These are phyloP conservation scores for Podospora bellae-mahoneyi DNA, from an alignment of 495 filamentous ascomycete genomes.

Conservation along the genomic window DNA sequence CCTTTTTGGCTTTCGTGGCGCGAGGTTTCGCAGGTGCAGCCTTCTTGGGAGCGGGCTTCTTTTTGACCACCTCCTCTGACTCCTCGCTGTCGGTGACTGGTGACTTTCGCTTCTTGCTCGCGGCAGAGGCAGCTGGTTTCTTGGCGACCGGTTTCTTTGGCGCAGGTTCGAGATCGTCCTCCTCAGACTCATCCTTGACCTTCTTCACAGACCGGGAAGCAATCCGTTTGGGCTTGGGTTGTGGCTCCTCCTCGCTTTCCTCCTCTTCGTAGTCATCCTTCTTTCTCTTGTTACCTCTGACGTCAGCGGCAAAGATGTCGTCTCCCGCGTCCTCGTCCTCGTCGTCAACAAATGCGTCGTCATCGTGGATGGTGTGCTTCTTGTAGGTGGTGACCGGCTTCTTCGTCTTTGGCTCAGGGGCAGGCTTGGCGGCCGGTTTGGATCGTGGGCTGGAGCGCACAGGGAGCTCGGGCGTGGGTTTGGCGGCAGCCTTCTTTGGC, in stretches of 20 bases:
- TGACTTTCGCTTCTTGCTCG: conserved; percentile 46
- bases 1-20: conserved; percentile 58
- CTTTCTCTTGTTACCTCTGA: conserved; percentile 56
- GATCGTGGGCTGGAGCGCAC: conserved; percentile 43
- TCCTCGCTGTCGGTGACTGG: conserved; percentile 45
- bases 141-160: conserved; percentile 39
- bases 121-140: conserved; percentile 28
- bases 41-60: conserved; percentile 48
- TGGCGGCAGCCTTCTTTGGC: conserved; percentile 31
- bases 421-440: conserved; percentile 31
- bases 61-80: conserved; percentile 43
- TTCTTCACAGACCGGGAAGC: conserved; percentile 41
- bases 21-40: conserved; percentile 53
- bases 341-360: conserved; percentile 55
- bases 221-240: conserved; percentile 47
- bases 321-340: conserved; percentile 60
- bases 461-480: conserved; percentile 29
- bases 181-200: conserved; percentile 43
- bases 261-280: conserved; percentile 67
- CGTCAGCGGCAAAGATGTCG: conserved; percentile 68
- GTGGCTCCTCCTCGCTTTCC: conserved; percentile 56
- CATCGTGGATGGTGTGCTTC: conserved; percentile 40
- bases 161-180: conserved; percentile 35
- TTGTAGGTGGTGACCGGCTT: conserved; percentile 31
- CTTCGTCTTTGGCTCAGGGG: conserved; percentile 23